Base-by-base conservation (phyloP, 2,329 filamentous ascomycete genomes). In the Aspergillus floridensis region DNA sequence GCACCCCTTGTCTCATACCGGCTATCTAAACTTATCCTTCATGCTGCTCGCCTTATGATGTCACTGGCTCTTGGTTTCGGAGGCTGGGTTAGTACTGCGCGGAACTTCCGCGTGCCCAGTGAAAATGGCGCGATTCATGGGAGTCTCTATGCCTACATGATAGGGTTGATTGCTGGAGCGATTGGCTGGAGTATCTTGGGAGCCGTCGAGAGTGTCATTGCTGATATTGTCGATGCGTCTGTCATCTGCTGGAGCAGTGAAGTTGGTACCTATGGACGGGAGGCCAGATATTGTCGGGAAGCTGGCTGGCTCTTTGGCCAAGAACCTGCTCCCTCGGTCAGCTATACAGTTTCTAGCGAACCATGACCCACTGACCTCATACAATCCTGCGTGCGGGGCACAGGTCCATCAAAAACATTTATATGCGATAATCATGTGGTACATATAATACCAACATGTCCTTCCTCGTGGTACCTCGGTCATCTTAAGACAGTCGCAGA, bases 221-320 rank as follows among this genome's bases (percentile, higher is more conserved):
- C 90, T 54, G 91, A 91, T 56, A 92, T 96, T 55, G 85, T 96
- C 4, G 92, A 96, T 75, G 92, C 90, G 3, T 88, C 92, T 38
- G 85, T 98, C 24, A 88, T 99, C 12, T 99, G 95, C 79, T 98
- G 96, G 85, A 92, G 91, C 26, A 96, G 91, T 69, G 95, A 99
- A 83, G 89, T 76, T 66, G 86, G 84, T 54, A 88, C 88, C 77
- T 84, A 84, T 57, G 78, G 80, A 10, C 74, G 75, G 53, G 84
- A 86, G 66, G 84, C 82, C 49, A 87, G 90, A 50, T 97, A 96
- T 77, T 98, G 93, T 75, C 87, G 95, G 61, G 93, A 98, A 76
- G 93, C 93, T 3, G 92, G 91, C 6, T 88, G 91, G 76, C 77
- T 98, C 52, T 96, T 97, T 80, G 91, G 92, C 21, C 90, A 89